Evolutionary conservation across 768 basidiomycete genomes (phyloP).

Genomic region (Mycena crocata): DNA sequence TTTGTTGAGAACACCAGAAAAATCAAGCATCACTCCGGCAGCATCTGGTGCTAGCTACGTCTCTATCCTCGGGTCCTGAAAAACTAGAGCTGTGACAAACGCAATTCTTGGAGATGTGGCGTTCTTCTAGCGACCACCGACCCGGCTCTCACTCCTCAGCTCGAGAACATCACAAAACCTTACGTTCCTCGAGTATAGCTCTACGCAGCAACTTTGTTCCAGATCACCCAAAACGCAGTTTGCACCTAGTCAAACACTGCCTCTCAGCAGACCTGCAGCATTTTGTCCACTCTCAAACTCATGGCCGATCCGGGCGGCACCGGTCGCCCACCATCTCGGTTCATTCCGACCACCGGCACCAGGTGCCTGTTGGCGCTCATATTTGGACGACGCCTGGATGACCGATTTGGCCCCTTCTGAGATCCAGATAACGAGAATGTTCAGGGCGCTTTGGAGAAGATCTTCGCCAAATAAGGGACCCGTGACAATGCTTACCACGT

Average conservation of each 20-base stretch:
- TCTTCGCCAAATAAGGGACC: constrained; percentile 24
- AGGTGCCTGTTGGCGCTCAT: constrained; percentile 26
- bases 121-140: constrained; percentile 29
- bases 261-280: background rate
- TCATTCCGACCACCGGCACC: constrained; percentile 22
- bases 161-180: constrained; percentile 29
- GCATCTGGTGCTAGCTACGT: background rate
- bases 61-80: constrained; percentile 23
- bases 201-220: constrained; percentile 19
- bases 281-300: constrained; percentile 22
- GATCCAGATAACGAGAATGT: constrained; percentile 31
- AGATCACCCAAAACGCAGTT: constrained; percentile 10
- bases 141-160: constrained; percentile 25
- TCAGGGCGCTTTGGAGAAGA: constrained; percentile 17
- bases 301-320: constrained; percentile 26
- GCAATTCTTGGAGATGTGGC: constrained; percentile 31
- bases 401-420: constrained; percentile 26
- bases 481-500: constrained; percentile 33
- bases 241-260: background rate
- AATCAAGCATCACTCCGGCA: constrained; percentile 14
- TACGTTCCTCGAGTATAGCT: constrained; percentile 18
- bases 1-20: constrained; percentile 10
- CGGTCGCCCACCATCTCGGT: constrained; percentile 5
- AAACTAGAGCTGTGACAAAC: constrained; percentile 10
- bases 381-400: constrained; percentile 18